phyloP scores from a whole-genome alignment of 1,284 basidiomycete species.

The Leccinum solheimii region DNA sequence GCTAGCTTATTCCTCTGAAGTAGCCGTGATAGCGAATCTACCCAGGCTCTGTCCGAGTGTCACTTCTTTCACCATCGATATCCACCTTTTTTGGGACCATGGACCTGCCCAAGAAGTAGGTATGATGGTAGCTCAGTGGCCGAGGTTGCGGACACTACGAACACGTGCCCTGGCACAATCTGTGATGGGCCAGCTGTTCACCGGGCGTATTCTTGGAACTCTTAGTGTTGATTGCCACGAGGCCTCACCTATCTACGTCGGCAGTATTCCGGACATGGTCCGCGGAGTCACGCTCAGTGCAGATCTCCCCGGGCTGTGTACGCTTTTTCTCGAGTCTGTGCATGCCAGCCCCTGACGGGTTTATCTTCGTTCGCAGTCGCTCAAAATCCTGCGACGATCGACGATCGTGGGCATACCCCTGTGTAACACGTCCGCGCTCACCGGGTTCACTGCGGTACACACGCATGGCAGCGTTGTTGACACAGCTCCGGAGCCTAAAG shows the following conservation, averaged over 20 bases:
- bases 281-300: constrained; percentile 5
- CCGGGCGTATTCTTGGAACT: not conserved
- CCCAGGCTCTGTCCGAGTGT: constrained; percentile 18
- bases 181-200: constrained; percentile 13
- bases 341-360: constrained; percentile 11
- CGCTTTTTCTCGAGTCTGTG: constrained; percentile 1
- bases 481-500: constrained; percentile 14
- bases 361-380: constrained; percentile 7
- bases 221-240: constrained; percentile 8
- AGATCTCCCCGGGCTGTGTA: not conserved
- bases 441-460: constrained; percentile 11
- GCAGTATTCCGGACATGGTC: constrained; percentile 9
- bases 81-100: constrained; percentile 2
- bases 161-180: constrained; percentile 10
- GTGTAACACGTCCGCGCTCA: constrained; percentile 2
- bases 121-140: constrained; percentile 17
- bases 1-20: constrained; percentile 6
- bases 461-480: constrained; percentile 10
- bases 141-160: constrained; percentile 3
- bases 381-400: constrained; percentile 3
- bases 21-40: constrained; percentile 10
- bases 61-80: constrained; percentile 13
- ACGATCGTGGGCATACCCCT: not conserved
- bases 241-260: constrained; percentile 4
- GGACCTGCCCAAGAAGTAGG: constrained; percentile 7